Evolutionary conservation across 1,284 basidiomycete genomes (phyloP).

Genomic region (Fomes fomentarius): DNA sequence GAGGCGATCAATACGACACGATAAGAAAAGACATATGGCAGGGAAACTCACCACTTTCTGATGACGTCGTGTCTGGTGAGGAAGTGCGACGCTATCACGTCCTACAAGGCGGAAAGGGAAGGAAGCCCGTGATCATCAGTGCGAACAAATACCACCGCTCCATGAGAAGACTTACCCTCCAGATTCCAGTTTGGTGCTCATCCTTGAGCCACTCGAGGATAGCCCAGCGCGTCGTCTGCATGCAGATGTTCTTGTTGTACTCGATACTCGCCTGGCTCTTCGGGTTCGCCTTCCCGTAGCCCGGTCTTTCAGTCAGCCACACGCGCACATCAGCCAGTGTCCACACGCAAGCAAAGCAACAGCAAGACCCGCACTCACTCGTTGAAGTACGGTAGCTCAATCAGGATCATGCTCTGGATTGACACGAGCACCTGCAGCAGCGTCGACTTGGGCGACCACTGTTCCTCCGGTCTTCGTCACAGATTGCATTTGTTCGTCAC

Average conservation of each 20-base stretch:
- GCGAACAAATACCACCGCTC: too few species aligned
- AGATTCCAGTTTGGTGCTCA: slow-evolving; percentile 44
- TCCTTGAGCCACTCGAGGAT: slow-evolving; percentile 56
- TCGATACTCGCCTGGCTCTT: slow-evolving; percentile 38
- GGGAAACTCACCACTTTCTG: slow-evolving; percentile 41
- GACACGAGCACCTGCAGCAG: slow-evolving; percentile 57
- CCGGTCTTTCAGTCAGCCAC: slow-evolving; percentile 45
- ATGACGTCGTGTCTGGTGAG: slow-evolving; percentile 44
- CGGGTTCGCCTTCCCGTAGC: slow-evolving; percentile 45
- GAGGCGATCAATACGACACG: too few species aligned
- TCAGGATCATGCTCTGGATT: slow-evolving; percentile 61
- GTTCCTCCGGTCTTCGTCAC: slow-evolving; percentile 49
- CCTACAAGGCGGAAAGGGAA: slow-evolving; percentile 33
- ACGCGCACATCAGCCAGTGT: too few species aligned
- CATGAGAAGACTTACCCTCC: slow-evolving; percentile 41
- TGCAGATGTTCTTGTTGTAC: slow-evolving; percentile 47
- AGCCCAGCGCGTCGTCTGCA: slow-evolving; percentile 50
- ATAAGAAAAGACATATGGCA: neutral
- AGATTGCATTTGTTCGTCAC: neutral
- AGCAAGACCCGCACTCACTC: too few species aligned
- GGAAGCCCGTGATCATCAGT: too few species aligned
- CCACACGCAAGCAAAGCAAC: too few species aligned
- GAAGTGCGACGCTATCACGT: slow-evolving; percentile 54
- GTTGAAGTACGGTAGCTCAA: slow-evolving; percentile 59
- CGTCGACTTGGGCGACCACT: slow-evolving; percentile 56